phyloP scores from a whole-genome alignment of 108 stramenopile species.

The Skeletonema marinoi region DNA sequence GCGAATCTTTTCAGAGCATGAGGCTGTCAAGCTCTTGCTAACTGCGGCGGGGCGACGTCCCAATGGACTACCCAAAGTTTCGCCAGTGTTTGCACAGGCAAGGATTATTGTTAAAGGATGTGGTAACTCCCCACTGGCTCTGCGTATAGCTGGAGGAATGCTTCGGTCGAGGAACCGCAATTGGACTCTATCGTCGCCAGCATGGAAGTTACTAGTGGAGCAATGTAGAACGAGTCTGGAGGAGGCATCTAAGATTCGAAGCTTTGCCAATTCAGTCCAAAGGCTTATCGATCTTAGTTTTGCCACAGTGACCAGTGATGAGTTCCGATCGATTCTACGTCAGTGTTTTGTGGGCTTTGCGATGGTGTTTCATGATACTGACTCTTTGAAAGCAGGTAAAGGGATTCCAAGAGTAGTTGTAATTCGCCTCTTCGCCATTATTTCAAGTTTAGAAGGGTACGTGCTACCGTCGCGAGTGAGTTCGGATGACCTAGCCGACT shows the following conservation, averaged over 20 bases:
- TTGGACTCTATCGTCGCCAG: slow-evolving; percentile 82
- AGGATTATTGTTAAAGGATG: slow-evolving; percentile 87
- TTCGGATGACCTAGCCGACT: slow-evolving; percentile 25
- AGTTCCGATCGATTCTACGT: slow-evolving; percentile 60
- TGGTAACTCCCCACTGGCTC: slow-evolving; percentile 85
- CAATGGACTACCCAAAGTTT: slow-evolving; percentile 77
- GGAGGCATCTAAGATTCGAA: slow-evolving; percentile 83
- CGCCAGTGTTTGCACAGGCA: slow-evolving; percentile 83
- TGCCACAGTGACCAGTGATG: slow-evolving; percentile 65
- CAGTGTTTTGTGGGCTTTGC: slow-evolving; percentile 86
- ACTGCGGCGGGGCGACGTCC: slow-evolving; percentile 82
- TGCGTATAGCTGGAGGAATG: slow-evolving; percentile 85
- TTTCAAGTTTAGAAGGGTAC: slow-evolving; percentile 51
- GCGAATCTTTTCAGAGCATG: slow-evolving; percentile 84
- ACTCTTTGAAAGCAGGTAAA: slow-evolving; percentile 75
- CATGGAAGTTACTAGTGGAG: slow-evolving; percentile 74
- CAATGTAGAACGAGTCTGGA: slow-evolving; percentile 82
- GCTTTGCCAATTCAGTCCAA: slow-evolving; percentile 82
- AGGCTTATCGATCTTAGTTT: slow-evolving; percentile 82
- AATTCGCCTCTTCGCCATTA: slow-evolving; percentile 68
- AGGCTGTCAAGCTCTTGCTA: slow-evolving; percentile 86
- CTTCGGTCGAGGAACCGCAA: slow-evolving; percentile 79
- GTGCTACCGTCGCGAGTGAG: slow-evolving; percentile 14
- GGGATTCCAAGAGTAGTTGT: slow-evolving; percentile 84
- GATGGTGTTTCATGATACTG: slow-evolving; percentile 82